phyloP scores from a whole-genome alignment of 306 rosid species.

The Vigna reflexopilosa region DNA sequence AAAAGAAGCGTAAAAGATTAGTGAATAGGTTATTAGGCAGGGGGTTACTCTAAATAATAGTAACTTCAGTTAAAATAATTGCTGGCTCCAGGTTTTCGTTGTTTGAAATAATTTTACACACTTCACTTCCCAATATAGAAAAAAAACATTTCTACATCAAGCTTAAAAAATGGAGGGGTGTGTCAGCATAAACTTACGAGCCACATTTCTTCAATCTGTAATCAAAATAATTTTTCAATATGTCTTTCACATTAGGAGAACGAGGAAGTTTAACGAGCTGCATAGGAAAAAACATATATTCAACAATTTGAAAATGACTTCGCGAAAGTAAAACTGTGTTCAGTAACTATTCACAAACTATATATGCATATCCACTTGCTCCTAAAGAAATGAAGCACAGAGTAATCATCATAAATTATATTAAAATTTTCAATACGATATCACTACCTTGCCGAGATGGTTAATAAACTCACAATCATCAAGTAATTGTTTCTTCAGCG shows the following conservation, averaged over 20 bases:
- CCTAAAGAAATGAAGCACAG: slow-evolving; percentile 30
- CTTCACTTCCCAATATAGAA: slow-evolving; percentile 9
- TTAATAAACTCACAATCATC: slow-evolving; percentile 85
- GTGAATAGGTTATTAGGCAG: slow-evolving; percentile 13
- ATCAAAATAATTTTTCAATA: slow-evolving; percentile 71
- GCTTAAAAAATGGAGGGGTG: slow-evolving; percentile 35
- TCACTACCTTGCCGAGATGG: slow-evolving; percentile 83
- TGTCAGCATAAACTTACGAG: slow-evolving; percentile 62
- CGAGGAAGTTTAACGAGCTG: slow-evolving; percentile 98
- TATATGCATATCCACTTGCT: slow-evolving; percentile 22
- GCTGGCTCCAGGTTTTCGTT: slow-evolving; percentile 7
- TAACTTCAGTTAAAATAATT: slow-evolving; percentile 10
- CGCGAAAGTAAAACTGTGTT: slow-evolving; percentile 15
- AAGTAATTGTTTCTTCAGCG: slow-evolving; percentile 79
- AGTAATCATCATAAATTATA: slow-evolving; percentile 24
- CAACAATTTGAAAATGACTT: slow-evolving; percentile 37
- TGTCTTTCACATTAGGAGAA: slow-evolving; percentile 76
- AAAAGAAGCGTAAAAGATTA: neutral
- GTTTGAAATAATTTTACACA: slow-evolving; percentile 25
- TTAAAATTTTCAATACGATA: slow-evolving; percentile 21
- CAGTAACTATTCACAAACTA: slow-evolving; percentile 9
- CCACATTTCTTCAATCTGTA: slow-evolving; percentile 72
- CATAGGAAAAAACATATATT: slow-evolving; percentile 43
- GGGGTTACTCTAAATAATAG: slow-evolving; percentile 18
- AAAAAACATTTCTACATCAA: slow-evolving; percentile 24